Evolutionary conservation across 805 yeast species (phyloP).

Genomic region (Cyberlindnera samutprakarnensis): DNA sequence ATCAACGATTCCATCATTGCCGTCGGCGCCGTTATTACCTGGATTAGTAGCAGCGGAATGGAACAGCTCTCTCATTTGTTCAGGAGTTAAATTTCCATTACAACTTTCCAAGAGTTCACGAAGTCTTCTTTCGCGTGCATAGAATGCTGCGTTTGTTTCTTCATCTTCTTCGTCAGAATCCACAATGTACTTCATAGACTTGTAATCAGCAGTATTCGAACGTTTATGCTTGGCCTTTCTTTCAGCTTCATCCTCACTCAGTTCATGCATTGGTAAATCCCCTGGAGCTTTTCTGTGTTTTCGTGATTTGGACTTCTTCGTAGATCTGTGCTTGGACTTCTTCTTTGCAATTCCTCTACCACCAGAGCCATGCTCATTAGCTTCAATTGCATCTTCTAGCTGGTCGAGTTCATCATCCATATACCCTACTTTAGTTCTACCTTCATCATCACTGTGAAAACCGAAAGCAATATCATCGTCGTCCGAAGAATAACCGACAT

Average conservation of each 20-base stretch:
- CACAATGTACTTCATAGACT: slow-evolving; percentile 47
- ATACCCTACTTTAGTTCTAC: slow-evolving; percentile 5
- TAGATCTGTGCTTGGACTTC: slow-evolving; percentile 4
- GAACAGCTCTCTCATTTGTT: slow-evolving; percentile 9
- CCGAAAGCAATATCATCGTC: slow-evolving; percentile 31
- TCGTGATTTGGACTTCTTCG: slow-evolving; percentile 6
- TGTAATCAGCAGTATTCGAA: slow-evolving; percentile 8
- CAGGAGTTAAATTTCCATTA: slow-evolving; percentile 10
- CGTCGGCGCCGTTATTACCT: background rate
- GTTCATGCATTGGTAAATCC: slow-evolving; percentile 4
- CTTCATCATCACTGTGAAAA: slow-evolving; percentile 11
- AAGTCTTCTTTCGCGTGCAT: slow-evolving; percentile 45
- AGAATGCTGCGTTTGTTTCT: slow-evolving; percentile 45
- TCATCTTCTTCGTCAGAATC: slow-evolving; percentile 61
- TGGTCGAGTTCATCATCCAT: slow-evolving; percentile 16
- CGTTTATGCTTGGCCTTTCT: background rate
- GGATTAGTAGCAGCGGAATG: background rate
- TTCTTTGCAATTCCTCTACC: slow-evolving; percentile 20
- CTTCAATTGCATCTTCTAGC: slow-evolving; percentile 12
- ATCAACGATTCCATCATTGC: slow-evolving; percentile 1
- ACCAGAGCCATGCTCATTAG: slow-evolving; percentile 1
- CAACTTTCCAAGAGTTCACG: slow-evolving; percentile 25
- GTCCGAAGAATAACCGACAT: slow-evolving; percentile 23
- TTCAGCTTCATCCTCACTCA: slow-evolving; percentile 17
- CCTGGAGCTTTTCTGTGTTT: slow-evolving; percentile 7